These are phyloP conservation scores for Ceratonia siliqua DNA, from an alignment of 306 rosid species.

Conservation along the genomic window DNA sequence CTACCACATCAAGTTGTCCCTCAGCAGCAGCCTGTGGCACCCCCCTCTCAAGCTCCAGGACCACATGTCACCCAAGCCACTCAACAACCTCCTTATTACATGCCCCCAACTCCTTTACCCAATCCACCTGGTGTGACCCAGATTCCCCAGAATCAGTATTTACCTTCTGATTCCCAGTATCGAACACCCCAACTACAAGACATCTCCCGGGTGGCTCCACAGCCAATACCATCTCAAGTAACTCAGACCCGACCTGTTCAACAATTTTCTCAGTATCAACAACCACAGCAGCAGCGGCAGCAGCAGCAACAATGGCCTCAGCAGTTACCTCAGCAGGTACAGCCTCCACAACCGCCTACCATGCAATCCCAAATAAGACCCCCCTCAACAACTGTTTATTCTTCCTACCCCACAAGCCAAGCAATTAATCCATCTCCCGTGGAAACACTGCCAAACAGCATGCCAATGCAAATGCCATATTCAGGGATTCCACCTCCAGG, in stretches of 20 bases:
- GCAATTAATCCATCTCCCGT: conserved; percentile 60
- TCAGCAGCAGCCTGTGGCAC: conserved; percentile 57
- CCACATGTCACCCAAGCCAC: conserved; percentile 56
- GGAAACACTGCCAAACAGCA: conserved; percentile 73
- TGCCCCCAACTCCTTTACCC: conserved; percentile 58
- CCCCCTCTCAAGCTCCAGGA: conserved; percentile 55
- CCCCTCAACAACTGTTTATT: conserved; percentile 56
- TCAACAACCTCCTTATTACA: conserved; percentile 76
- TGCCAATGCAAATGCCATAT: conserved; percentile 88
- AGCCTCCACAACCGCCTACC: too few species aligned
- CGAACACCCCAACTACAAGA: conserved; percentile 55
- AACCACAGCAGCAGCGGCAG: neutral
- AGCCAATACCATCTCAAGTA: conserved; percentile 60
- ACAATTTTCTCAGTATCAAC: conserved; percentile 79
- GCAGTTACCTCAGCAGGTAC: conserved; percentile 49
- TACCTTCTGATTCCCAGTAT: conserved; percentile 73
- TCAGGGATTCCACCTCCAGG: conserved; percentile 70
- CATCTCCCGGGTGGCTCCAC: conserved; percentile 51
- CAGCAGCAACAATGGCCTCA: conserved; percentile 59
- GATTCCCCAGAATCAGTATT: conserved; percentile 66
- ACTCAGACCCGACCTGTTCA: conserved; percentile 64
- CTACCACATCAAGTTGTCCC: conserved; percentile 76
- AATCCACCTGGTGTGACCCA: conserved; percentile 60
- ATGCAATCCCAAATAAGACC: conserved; percentile 74
- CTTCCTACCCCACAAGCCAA: conserved; percentile 68